Percentiles rank a stretch among this genome's conserved stretches.
These are phyloP conservation scores for Coemansia sp. DNA, from an alignment of 192 early-diverging fungal species.

Conservation along the genomic window DNA sequence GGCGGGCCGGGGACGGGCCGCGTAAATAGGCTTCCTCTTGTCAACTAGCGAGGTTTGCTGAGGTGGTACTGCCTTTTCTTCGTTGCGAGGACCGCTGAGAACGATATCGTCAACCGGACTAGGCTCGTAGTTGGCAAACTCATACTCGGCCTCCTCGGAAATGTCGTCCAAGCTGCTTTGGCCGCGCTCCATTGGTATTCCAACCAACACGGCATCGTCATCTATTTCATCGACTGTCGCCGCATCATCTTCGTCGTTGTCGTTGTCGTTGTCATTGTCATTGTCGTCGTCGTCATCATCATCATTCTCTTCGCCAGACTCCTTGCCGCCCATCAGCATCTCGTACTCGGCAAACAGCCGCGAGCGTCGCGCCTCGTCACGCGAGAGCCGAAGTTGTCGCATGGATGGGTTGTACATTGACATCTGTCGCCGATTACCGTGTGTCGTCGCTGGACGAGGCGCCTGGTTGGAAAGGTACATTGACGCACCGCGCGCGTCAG, in stretches of 20 bases:
- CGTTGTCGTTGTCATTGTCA: conserved; percentile 23
- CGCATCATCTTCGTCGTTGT: conserved; percentile 18
- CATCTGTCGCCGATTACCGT: conserved; percentile 25
- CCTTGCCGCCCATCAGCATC: conserved; percentile 36
- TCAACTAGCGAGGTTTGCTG: conserved; percentile 5
- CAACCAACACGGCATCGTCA: conserved; percentile 3
- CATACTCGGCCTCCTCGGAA: conserved; percentile 28
- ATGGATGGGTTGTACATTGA: conserved; percentile 34
- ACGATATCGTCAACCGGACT: conserved; percentile 6
- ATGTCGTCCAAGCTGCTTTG: conserved; percentile 23
- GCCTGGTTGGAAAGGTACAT: conserved; percentile 29
- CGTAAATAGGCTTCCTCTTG: conserved; percentile 13
- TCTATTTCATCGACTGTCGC: conserved; percentile 1
- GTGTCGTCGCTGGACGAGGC: conserved; percentile 5
- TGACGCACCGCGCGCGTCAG: not conserved
- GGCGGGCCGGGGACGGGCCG: conserved; percentile 11
- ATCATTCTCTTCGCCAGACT: conserved; percentile 27
- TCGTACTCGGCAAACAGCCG: conserved; percentile 54
- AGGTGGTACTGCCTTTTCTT: not conserved
- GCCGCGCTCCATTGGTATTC: not conserved
- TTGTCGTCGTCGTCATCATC: conserved; percentile 25
- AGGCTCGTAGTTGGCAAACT: conserved; percentile 20
- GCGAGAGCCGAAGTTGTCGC: conserved; percentile 42
- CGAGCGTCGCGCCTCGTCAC: conserved; percentile 45
- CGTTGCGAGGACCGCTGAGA: not conserved